Evolutionary conservation across 2,329 filamentous ascomycete genomes (phyloP), one percentile per base, ranked within the genome.

Genomic region (Penicillium sp.): DNA sequence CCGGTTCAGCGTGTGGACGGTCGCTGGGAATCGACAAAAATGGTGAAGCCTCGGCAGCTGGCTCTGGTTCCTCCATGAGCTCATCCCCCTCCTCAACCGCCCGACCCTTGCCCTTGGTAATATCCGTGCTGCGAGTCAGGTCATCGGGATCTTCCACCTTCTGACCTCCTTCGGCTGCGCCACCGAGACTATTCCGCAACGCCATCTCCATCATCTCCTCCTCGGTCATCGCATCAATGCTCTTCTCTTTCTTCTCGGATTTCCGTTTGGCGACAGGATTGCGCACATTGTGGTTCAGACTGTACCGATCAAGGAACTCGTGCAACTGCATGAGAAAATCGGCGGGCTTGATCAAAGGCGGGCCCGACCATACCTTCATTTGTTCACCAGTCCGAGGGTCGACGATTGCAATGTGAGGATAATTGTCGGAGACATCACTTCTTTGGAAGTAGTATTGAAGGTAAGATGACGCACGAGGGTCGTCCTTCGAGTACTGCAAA

Each of bases 151-250:
- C 92, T 50, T 85, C 79, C 7, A 87, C 76, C 59, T 82, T 84
- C 0, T 64, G 66, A 62, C 62, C 65, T 54, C 62, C 66, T 14
- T 68, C 72, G 30, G 72, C 74, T 28, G 78, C 80, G 34, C 53
- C 62, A 12, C 83, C 84, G 38, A 97, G 74, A 65, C 91, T 96
- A 72, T 95, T 93, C 67, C 91, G 84, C 65, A 99, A 71, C 0
- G 93, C 93, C 80, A 96, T 84, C 69, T 96, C 87, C 59, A 99
- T 75, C 90, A 95, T 95, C 73, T 99, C 91, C 41, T 97, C 91
- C 66, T 99, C 93, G 0, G 89, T 95, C 86, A 99, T 92, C 33
- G 87, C 83, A 50, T 87, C 87, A 2, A 96, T 81, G 57, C 92
- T 88, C 46, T 88, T 78, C 43, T 81, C 77, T 64, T 86, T 85